phyloP scores from a whole-genome alignment of 176 grass and related monocot genomes.

The Aegilops longissima region DNA sequence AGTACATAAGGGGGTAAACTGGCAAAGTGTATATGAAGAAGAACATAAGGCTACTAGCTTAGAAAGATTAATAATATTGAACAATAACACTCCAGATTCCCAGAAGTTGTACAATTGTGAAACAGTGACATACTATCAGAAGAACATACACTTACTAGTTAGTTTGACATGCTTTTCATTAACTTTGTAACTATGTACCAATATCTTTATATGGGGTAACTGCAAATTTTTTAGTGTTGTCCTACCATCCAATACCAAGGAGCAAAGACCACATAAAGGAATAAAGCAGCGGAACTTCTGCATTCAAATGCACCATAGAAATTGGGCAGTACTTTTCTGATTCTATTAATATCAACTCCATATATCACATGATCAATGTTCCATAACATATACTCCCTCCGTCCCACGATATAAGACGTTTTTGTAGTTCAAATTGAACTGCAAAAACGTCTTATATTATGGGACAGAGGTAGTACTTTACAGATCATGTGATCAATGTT shows the following conservation, averaged over 20 bases:
- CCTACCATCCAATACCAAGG: background rate
- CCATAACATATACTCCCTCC: background rate
- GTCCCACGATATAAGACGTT: no score
- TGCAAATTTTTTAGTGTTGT: background rate
- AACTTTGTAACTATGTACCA: background rate
- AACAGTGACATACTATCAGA: slow-evolving; percentile 6
- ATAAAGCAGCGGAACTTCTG: background rate
- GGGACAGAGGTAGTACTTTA: no score
- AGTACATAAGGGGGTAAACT: background rate
- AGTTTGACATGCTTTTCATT: slow-evolving; percentile 1
- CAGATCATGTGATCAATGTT: background rate
- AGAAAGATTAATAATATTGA: background rate
- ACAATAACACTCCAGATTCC: background rate
- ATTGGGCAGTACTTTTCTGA: background rate
- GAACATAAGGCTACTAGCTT: background rate
- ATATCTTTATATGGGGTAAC: background rate
- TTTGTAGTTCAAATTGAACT: no score
- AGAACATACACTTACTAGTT: background rate
- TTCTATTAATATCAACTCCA: background rate
- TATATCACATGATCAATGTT: background rate
- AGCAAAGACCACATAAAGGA: background rate
- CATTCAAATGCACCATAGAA: slow-evolving; percentile 3
- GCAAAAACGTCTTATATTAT: no score
- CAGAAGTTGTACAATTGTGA: background rate
- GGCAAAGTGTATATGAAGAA: background rate